These are phyloP conservation scores for Corinectria fuckeliana DNA, from an alignment of 2,329 filamentous ascomycete genomes.

Conservation along the genomic window DNA sequence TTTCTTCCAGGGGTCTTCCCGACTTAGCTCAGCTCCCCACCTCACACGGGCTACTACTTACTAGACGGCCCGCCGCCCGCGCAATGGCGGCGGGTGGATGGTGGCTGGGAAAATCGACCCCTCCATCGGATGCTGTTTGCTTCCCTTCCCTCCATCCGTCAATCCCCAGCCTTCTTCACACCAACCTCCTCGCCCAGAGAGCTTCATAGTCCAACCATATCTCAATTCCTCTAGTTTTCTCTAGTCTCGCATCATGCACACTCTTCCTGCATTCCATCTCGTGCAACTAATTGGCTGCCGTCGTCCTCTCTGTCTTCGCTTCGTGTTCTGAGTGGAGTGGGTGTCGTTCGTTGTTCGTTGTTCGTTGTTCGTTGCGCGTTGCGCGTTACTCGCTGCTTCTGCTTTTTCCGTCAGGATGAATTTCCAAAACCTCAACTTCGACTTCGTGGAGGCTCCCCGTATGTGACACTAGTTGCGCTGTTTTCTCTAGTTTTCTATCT, in stretches of 20 bases:
- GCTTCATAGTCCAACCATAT: constrained; percentile 44
- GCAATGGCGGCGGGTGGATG: constrained; percentile 29
- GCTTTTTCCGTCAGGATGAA: constrained; percentile 44
- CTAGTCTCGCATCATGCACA: constrained; percentile 38
- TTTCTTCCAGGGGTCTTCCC: not conserved
- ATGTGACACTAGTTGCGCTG: constrained; percentile 35
- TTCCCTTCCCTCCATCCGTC: no score
- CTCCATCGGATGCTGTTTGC: no score
- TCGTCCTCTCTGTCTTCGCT: constrained; percentile 23
- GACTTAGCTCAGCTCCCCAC: not conserved
- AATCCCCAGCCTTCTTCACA: constrained; percentile 34
- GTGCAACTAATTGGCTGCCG: constrained; percentile 44
- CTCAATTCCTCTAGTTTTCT: constrained; percentile 30
- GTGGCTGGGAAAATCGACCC: constrained; percentile 34
- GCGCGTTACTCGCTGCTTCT: constrained; percentile 20
- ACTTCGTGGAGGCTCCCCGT: constrained; percentile 47
- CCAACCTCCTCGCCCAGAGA: constrained; percentile 39
- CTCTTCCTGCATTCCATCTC: constrained; percentile 41
- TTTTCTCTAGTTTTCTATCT: not conserved
- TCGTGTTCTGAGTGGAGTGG: constrained; percentile 41
- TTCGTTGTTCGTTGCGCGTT: constrained; percentile 5
- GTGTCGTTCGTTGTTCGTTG: constrained; percentile 16
- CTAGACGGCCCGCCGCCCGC: constrained; percentile 19
- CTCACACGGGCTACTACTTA: not conserved
- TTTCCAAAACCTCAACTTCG: constrained; percentile 45